These are phyloP conservation scores for Mucor plumbeus DNA, from an alignment of 371 early-diverging fungal genomes.

Conservation along the genomic window DNA sequence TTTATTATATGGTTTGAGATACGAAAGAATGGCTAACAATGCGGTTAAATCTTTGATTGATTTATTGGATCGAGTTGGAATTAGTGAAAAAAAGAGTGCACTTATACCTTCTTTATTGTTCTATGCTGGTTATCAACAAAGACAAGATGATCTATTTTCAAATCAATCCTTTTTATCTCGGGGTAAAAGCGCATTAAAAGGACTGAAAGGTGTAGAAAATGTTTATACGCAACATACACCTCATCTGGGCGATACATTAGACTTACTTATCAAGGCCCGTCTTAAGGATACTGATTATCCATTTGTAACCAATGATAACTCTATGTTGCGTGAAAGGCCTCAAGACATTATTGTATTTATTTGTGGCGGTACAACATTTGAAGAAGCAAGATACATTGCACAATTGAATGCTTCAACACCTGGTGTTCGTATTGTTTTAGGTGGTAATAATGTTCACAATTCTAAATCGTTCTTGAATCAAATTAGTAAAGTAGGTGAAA, in stretches of 20 bases:
- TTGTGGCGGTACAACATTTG: slow-evolving; percentile 92
- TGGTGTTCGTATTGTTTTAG: slow-evolving; percentile 84
- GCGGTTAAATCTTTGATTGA: slow-evolving; percentile 70
- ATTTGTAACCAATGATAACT: slow-evolving; percentile 52
- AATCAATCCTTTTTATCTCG: slow-evolving; percentile 84
- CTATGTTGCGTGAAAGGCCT: slow-evolving; percentile 77
- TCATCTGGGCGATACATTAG: slow-evolving; percentile 75
- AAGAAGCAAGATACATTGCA: slow-evolving; percentile 86
- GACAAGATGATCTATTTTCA: slow-evolving; percentile 89
- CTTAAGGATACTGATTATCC: slow-evolving; percentile 82
- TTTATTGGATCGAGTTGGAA: slow-evolving; percentile 67
- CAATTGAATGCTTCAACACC: slow-evolving; percentile 78
- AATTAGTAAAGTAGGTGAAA: slow-evolving; percentile 18
- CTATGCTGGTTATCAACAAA: slow-evolving; percentile 81
- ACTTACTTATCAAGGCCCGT: slow-evolving; percentile 79
- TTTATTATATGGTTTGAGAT: slow-evolving; percentile 86
- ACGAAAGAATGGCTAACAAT: slow-evolving; percentile 83
- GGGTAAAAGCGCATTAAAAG: slow-evolving; percentile 83
- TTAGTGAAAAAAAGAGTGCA: slow-evolving; percentile 72
- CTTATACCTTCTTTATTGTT: slow-evolving; percentile 77
- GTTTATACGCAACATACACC: slow-evolving; percentile 98
- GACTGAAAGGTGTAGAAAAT: slow-evolving; percentile 95
- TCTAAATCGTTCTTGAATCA: slow-evolving; percentile 46
- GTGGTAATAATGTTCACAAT: slow-evolving; percentile 89
- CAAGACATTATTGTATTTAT: slow-evolving; percentile 95